Evolutionary conservation across 2,329 filamentous ascomycete species (phyloP).

Genomic region (Sporothrix brasiliensis): DNA sequence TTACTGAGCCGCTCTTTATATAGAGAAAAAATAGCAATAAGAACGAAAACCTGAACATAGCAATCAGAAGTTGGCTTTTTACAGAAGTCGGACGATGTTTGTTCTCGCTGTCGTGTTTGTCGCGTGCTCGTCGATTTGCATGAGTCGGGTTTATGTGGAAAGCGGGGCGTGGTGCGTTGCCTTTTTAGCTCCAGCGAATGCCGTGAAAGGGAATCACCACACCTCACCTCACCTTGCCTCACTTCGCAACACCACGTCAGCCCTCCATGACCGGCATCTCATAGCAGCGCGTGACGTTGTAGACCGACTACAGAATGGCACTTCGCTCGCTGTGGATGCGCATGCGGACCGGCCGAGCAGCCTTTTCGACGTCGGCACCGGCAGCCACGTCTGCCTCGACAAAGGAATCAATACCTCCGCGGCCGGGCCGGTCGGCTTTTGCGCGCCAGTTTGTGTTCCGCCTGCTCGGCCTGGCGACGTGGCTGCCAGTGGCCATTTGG

Average conservation of each 20-base stretch:
- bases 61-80: too few species aligned
- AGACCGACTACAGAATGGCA: conserved; percentile 23
- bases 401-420: not conserved
- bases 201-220: conserved; percentile 23
- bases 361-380: conserved; percentile 17
- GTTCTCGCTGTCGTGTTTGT: too few species aligned
- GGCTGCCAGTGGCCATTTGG: conserved; percentile 64
- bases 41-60: not conserved
- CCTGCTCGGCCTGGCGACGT: conserved; percentile 59
- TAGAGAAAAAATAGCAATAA: not conserved
- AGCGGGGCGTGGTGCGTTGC: conserved; percentile 10
- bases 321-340: conserved; percentile 32
- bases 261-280: conserved; percentile 13
- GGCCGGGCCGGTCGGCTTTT: conserved; percentile 36
- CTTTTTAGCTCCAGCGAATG: conserved; percentile 16
- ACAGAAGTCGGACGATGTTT: too few species aligned
- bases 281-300: conserved; percentile 13
- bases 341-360: conserved; percentile 22
- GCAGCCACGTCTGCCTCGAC: not conserved
- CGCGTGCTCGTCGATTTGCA: not conserved
- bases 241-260: not conserved
- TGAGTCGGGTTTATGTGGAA: conserved; percentile 1
- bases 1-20: not conserved
- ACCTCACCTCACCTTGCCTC: not conserved
- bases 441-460: conserved; percentile 49